Base-by-base conservation (phyloP, 495 filamentous ascomycete genomes). In the Cercophora sp. region DNA sequence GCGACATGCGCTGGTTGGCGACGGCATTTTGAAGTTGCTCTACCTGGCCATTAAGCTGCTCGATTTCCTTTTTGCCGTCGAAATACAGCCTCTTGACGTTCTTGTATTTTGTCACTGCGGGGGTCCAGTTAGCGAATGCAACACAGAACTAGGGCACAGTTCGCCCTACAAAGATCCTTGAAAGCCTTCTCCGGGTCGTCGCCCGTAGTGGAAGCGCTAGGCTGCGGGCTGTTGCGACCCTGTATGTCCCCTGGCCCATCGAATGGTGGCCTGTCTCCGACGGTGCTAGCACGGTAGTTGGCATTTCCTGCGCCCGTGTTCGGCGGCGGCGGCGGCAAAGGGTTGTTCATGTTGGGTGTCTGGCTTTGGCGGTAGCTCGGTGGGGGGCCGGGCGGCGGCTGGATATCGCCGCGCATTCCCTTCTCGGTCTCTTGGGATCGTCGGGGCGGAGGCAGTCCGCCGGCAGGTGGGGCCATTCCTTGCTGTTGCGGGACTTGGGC, bases 51-150 rank as follows among this genome's bases (percentile, higher is more conserved):
- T 87, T 88, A 54, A 91, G 85, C 57, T 87, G 83, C 61, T 95
- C 88, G 24, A 96, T 89, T 65, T 95, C 88, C 43, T 85, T 76
- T 62, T 94, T 91, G 59, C 91, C 90, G 51, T 98, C 93, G 65
- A 97, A 98, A 65, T 96, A 98, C 56, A 96, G 86, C 26, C 88
- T 82, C 74, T 98, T 98, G 44, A 98, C 93, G 66, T 96, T 96
- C 70, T 89, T 89, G 65, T 98, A 98, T 74, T 98, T 98, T 56
- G 80, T 82, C 65, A 89, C 91, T 96, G 62, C 11, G 15, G n/a
- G 25, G n/a, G n/a, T n/a, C n/a, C n/a, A n/a, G n/a, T n/a, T n/a
- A n/a, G n/a, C n/a, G n/a, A n/a, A n/a, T n/a, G n/a, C n/a, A n/a
- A n/a, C n/a, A n/a, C n/a, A n/a, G 36, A 18, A 6, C 25, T 25